Conservation (phyloP, 1,284 basidiomycete genomes). For the Bjerkandera adusta region DNA sequence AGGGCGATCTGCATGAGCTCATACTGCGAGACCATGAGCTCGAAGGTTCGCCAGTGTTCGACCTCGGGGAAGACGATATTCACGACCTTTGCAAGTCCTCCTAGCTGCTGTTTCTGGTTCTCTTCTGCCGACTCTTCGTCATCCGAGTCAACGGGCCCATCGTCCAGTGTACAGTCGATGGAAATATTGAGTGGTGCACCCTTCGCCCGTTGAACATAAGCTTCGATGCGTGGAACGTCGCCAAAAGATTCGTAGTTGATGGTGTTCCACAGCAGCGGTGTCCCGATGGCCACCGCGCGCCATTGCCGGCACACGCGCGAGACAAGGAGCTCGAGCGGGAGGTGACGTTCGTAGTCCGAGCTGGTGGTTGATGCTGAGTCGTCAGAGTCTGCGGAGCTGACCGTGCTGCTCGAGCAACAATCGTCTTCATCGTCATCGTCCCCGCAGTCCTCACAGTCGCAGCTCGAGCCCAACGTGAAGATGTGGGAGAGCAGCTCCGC, state of each 20-base stretch:
- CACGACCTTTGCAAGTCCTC: slow-evolving; percentile 35
- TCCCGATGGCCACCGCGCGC: slow-evolving; percentile 28
- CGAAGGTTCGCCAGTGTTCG: slow-evolving; percentile 48
- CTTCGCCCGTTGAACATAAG: slow-evolving; percentile 46
- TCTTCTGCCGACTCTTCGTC: slow-evolving; percentile 26
- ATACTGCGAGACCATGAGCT: slow-evolving; percentile 43
- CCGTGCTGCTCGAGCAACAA: not conserved
- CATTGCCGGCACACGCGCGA: slow-evolving; percentile 38
- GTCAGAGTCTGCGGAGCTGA: not conserved
- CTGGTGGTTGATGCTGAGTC: not conserved
- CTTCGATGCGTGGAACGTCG: slow-evolving; percentile 37
- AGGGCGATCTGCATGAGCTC: slow-evolving; percentile 46
- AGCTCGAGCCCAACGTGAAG: slow-evolving; percentile 47
- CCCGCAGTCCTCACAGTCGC: slow-evolving; percentile 18
- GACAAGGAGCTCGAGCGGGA: slow-evolving; percentile 37
- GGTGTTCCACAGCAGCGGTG: slow-evolving; percentile 31
- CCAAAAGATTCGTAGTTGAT: slow-evolving; percentile 29
- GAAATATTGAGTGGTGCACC: slow-evolving; percentile 44
- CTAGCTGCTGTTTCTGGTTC: slow-evolving; percentile 24
- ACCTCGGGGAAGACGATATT: slow-evolving; percentile 51
- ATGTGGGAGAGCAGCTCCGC: slow-evolving; percentile 58
- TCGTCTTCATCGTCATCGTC: slow-evolving; percentile 29
- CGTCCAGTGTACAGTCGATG: slow-evolving; percentile 37
- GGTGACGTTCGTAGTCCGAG: slow-evolving; percentile 4
- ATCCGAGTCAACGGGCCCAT: slow-evolving; percentile 31